Evolutionary conservation across 148 eudicot genomes (phyloP), one percentile per base, ranked within the genome.

Genomic region (Bassia scoparia): DNA sequence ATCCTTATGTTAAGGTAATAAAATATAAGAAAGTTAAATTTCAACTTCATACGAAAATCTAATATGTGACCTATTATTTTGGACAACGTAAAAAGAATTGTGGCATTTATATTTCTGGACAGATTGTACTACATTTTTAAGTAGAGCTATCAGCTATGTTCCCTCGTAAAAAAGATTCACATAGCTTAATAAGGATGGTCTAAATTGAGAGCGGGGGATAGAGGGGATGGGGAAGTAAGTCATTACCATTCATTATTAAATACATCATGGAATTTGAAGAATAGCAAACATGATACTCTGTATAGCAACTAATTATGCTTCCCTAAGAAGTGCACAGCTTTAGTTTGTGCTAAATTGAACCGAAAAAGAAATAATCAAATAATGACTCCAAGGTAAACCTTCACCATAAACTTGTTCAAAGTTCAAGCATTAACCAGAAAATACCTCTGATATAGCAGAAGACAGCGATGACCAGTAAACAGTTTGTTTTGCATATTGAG

Each of bases 381-480:
- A 12, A 73, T 52, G 53, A 52, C 62, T 41, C 43, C 60, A 13
- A 27, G 55, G 48, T 53, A 70, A 50, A 16, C 53, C 14, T 27
- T 4, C 30, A 24, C 20, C 64, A 17, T n/a, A 65, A 54, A 21
- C 12, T 24, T 8, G 34, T 67, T 8, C 21, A n/a, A 50, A 17
- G 13, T 15, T 6, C 30, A 61, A 61, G 7, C 62, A 69, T 49
- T 3, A n/a, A 5, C 14, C 37, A 65, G 58, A 3, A 69, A 30
- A 55, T 77, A 88, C 98, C 89, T 93, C 90, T 5, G 98, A 90
- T 67, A 93, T 82, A 75, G 98, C 92, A 14, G 96, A 84, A 9
- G 98, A 88, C 77, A 93, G 87, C 56, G 98, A 64, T 30, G 98
- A 77, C 98, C 98, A 93, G 77, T 83, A 93, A 64, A 89, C 79